A percentile compares a stretch with the other conserved stretches of the same genome.
Evolutionary conservation across 2,329 filamentous ascomycete species (phyloP).

Genomic region (Fusarium sp.): DNA sequence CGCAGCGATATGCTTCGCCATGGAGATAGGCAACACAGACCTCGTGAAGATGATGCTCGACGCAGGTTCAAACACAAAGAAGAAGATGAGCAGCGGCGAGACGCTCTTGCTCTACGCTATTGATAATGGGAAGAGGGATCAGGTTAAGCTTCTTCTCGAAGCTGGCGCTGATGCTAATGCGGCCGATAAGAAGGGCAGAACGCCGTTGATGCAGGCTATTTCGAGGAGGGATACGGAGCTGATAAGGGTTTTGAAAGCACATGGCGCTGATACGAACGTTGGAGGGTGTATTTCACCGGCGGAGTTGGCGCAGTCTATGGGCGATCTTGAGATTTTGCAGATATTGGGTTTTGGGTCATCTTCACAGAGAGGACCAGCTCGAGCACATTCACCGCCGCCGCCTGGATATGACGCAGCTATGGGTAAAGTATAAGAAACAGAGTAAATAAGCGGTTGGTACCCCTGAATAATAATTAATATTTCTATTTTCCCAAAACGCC

Average conservation of each 20-base stretch:
- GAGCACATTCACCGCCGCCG: constrained; percentile 34
- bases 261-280: constrained; percentile 40
- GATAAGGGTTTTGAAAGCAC: constrained; percentile 40
- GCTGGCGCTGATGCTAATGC: constrained; percentile 47
- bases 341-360: constrained; percentile 32
- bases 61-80: constrained; percentile 40
- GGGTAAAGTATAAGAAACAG: constrained; percentile 16
- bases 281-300: constrained; percentile 28
- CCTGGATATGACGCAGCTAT: constrained; percentile 32
- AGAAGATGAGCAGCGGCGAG: constrained; percentile 42
- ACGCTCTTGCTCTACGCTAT: constrained; percentile 46
- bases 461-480: constrained; percentile 12
- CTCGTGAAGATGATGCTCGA: constrained; percentile 42
- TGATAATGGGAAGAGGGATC: constrained; percentile 33
- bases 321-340: constrained; percentile 38
- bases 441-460: constrained; percentile 2
- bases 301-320: constrained; percentile 39
- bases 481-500: constrained; percentile 17
- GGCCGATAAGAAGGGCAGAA: constrained; percentile 42
- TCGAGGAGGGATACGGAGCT: constrained; percentile 40
- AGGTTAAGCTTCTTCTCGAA: constrained; percentile 40
- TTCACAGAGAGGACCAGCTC: not conserved
- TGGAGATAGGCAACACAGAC: constrained; percentile 38
- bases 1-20: constrained; percentile 37
- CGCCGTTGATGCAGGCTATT: constrained; percentile 46